Evolutionary conservation across 2,329 filamentous ascomycete species (phyloP).

Genomic region (Ophiostoma sp.): DNA sequence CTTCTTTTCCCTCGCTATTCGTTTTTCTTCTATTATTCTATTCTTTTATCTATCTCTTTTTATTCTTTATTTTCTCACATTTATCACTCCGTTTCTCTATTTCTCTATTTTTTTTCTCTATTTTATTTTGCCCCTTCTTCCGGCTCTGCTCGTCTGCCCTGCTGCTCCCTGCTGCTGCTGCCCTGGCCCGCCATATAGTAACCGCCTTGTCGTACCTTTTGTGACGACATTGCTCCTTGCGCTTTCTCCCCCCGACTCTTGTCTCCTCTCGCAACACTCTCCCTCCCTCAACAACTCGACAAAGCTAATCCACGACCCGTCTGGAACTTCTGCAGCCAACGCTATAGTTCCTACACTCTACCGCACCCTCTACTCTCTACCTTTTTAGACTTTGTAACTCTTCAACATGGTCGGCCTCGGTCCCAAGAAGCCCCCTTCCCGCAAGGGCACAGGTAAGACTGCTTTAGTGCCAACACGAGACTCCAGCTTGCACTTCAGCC

Average conservation of each 20-base stretch:
- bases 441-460: slow-evolving; percentile 40
- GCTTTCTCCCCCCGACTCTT: neutral
- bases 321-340: neutral
- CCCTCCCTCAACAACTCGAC: neutral
- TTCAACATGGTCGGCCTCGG: slow-evolving; percentile 57
- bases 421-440: slow-evolving; percentile 59
- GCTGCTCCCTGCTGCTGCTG: neutral
- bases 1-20: neutral
- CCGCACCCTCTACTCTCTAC: neutral
- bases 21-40: neutral
- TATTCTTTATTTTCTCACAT: neutral
- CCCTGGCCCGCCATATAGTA: slow-evolving; percentile 12
- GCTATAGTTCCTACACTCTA: slow-evolving; percentile 5
- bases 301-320: neutral
- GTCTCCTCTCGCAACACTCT: neutral
- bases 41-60: neutral
- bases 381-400: slow-evolving; percentile 2
- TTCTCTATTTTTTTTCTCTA: neutral
- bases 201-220: neutral
- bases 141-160: neutral
- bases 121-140: neutral
- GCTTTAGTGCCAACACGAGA: neutral
- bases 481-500: slow-evolving; percentile 1
- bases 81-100: neutral
- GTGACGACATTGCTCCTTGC: slow-evolving; percentile 4